These are phyloP conservation scores for Penicillium capsulatum DNA, from an alignment of 2,329 filamentous ascomycete genomes.

Conservation along the genomic window DNA sequence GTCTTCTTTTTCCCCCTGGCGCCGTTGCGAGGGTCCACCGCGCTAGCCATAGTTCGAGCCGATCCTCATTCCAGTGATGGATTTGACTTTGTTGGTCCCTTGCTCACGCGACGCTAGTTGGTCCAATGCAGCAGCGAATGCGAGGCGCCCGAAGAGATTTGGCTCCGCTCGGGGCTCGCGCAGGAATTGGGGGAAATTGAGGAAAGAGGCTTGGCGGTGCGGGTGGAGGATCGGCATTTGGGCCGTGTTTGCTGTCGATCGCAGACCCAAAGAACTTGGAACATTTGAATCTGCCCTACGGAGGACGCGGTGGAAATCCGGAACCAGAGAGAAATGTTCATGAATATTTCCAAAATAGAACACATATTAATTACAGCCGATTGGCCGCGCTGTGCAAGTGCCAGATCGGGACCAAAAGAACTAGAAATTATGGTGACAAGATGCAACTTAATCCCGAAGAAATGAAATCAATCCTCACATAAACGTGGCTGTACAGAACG, in stretches of 20 bases:
- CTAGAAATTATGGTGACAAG: not conserved
- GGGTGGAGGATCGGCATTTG: not conserved
- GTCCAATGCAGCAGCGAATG: not conserved
- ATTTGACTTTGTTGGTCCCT: not conserved
- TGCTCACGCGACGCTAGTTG: not conserved
- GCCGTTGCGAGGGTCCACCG: no score
- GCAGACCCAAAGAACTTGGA: no score
- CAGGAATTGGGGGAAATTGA: no score
- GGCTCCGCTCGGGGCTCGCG: not conserved
- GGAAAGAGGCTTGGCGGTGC: not conserved
- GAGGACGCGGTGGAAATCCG: no score
- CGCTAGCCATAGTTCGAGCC: no score
- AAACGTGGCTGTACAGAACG: constrained; percentile 1
- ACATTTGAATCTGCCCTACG: no score
- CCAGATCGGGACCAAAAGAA: constrained; percentile 2
- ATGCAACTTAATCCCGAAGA: not conserved
- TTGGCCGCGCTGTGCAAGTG: constrained; percentile 1
- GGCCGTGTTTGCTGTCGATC: not conserved
- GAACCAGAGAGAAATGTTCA: no score
- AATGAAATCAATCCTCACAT: constrained; percentile 1
- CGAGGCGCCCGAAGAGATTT: no score
- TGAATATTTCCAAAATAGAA: not conserved
- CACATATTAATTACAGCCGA: constrained; percentile 3
- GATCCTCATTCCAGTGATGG: no score
- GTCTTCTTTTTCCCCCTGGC: no score